A percentile compares a stretch with the other conserved stretches of the same genome.
phyloP scores from a whole-genome alignment of 2,329 filamentous ascomycete species.

The Didymella pomorum region DNA sequence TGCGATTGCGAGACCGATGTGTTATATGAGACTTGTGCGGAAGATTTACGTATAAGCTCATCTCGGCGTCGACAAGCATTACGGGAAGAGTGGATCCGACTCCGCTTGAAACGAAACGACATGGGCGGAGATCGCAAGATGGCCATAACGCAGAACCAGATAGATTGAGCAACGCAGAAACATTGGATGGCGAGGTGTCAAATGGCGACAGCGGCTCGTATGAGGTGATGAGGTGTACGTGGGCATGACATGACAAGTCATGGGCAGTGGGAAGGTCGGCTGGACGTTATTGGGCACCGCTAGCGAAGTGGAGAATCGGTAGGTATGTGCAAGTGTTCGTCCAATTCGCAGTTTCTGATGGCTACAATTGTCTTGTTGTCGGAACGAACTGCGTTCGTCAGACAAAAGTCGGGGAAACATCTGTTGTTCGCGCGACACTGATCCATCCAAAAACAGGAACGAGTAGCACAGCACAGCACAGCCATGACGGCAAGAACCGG shows the following conservation, averaged over 20 bases:
- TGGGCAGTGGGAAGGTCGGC: too few species aligned
- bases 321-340: too few species aligned
- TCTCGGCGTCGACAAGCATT: not conserved
- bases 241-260: not conserved
- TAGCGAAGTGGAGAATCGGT: too few species aligned
- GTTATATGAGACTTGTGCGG: not conserved
- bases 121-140: not conserved
- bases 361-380: too few species aligned
- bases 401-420: too few species aligned
- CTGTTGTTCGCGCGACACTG: not conserved
- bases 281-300: too few species aligned
- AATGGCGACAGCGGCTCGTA: not conserved
- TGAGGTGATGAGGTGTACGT: not conserved
- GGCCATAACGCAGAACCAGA: not conserved
- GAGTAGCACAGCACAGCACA: not conserved
- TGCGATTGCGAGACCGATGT: not conserved
- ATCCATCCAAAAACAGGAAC: not conserved
- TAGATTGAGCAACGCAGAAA: too few species aligned
- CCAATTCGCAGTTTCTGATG: too few species aligned
- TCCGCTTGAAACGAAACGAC: not conserved
- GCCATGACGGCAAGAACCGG: too few species aligned
- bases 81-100: not conserved
- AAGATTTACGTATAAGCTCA: not conserved
- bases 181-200: not conserved
- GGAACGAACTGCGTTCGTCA: too few species aligned